Conservation (phyloP, 2,329 filamentous ascomycete species). For the Aspergillus sp. region DNA sequence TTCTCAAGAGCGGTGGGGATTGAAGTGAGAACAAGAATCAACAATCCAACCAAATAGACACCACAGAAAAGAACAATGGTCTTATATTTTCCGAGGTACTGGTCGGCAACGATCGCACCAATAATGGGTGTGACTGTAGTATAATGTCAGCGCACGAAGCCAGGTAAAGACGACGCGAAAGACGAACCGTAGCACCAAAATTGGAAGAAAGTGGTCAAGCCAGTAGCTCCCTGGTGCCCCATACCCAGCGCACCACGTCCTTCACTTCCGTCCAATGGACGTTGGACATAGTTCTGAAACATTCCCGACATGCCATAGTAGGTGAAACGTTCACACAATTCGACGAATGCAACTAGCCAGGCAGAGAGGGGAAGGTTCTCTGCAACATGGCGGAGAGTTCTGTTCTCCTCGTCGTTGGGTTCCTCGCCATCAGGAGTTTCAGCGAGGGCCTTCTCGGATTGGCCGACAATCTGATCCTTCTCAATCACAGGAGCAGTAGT, state of each 20-base stretch:
- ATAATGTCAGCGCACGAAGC: conserved; percentile 3
- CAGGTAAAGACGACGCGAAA: not conserved
- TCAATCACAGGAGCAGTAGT: conserved; percentile 23
- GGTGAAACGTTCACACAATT: conserved; percentile 59
- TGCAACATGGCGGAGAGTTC: conserved; percentile 52
- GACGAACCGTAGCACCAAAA: conserved; percentile 54
- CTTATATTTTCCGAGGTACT: conserved; percentile 62
- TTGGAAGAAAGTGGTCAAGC: conserved; percentile 53
- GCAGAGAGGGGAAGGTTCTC: conserved; percentile 57
- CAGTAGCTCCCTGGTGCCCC: conserved; percentile 48
- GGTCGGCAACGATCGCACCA: conserved; percentile 60
- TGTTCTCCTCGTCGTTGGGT: conserved; percentile 54
- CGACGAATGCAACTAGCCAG: conserved; percentile 58
- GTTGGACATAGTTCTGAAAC: conserved; percentile 58
- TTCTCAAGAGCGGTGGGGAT: conserved; percentile 52
- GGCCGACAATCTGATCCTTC: conserved; percentile 22
- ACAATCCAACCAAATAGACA: conserved; percentile 59
- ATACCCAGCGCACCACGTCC: conserved; percentile 44
- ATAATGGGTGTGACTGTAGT: conserved; percentile 54
- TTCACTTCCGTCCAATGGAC: conserved; percentile 38
- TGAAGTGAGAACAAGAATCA: conserved; percentile 57
- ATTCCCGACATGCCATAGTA: conserved; percentile 57
- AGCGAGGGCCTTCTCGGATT: conserved; percentile 32
- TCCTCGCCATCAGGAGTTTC: conserved; percentile 50
- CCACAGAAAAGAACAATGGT: conserved; percentile 57